A percentile compares a stretch with the other conserved stretches of the same genome.
phyloP scores from a whole-genome alignment of 108 stramenopile species.

The Aurantiochytrium sp. region DNA sequence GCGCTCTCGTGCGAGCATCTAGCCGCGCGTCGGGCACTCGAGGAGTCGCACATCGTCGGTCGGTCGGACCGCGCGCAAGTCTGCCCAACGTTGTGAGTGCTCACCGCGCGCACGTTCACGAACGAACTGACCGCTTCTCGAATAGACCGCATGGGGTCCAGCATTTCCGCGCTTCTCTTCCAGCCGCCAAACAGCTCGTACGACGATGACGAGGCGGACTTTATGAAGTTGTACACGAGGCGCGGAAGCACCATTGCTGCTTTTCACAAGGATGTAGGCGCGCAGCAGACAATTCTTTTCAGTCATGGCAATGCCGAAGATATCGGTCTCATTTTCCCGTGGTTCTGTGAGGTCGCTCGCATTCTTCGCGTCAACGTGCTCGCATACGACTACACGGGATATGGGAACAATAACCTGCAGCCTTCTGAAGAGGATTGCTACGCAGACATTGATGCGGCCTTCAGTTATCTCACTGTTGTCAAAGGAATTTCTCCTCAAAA shows the following conservation, averaged over 20 bases:
- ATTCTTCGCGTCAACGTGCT: conserved; percentile 86
- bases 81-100: too few species aligned
- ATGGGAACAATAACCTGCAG: conserved; percentile 42
- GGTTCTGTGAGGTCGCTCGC: conserved; percentile 76
- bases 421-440: conserved; percentile 46
- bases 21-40: too few species aligned
- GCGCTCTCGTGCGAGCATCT: too few species aligned
- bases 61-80: too few species aligned
- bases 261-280: conserved; percentile 74
- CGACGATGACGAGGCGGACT: conserved; percentile 36
- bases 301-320: conserved; percentile 88
- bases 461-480: conserved; percentile 65
- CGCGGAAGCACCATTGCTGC: conserved; percentile 66
- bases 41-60: too few species aligned
- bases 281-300: conserved; percentile 74
- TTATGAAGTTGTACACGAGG: conserved; percentile 70
- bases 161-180: background rate
- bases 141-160: background rate
- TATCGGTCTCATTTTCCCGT: conserved; percentile 81
- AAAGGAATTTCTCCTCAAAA: conserved; percentile 68
- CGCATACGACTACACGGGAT: conserved; percentile 95
- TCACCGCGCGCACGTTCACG: too few species aligned
- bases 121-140: too few species aligned
- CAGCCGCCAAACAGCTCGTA: background rate
- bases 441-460: conserved; percentile 87